Evolutionary conservation across 2,329 filamentous ascomycete species (phyloP), one percentile per base, ranked within the genome.

Genomic region (Ceratocystis papillata): DNA sequence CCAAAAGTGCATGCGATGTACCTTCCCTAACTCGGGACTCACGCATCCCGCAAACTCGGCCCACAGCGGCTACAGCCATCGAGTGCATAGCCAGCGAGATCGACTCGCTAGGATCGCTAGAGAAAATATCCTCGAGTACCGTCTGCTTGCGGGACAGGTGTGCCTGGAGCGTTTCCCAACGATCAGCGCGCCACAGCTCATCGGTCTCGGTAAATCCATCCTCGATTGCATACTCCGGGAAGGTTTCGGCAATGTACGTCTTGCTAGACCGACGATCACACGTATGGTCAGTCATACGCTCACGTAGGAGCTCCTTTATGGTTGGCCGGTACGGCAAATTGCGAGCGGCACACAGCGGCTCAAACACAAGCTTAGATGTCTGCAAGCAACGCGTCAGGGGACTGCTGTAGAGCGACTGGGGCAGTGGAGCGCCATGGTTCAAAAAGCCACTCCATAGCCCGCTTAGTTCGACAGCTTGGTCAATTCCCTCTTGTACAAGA

Each of bases 251-350:
- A 68, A 87, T 83, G 71, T 76, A 79, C 0, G 77, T 75, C 55
- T 75, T 76, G 6, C 75, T 72, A 62, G 78, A 79, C 17, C 84
- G 77, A 17, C 80, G 77, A 72, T 87, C 83, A 71, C 84, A 87
- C 0, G 83, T 86, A 71, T 87, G 84, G 65, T 80, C 76, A 7
- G 81, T 83, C 67, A 84, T 78, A 1, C 81, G 79, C 72, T 87
- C 84, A 22, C 85, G 77, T 15, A 86, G 75, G 3, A 79, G 72
- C 67, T 87, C 84, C 71, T 84, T 85, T 70, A 87, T 73, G 1
- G 78, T 73, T 0, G 83, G 82, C 5, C 72, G 74, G 68, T 83
- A 83, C 0, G 76, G 74, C 10, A 69, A 71, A 72, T 48, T 79
- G 69, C 65, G 75, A 62, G 69, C 67, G 12, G 69, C 65, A 65